Evolutionary conservation across 192 early-diverging fungal species (phyloP).

Genomic region (Backusella sp.): DNA sequence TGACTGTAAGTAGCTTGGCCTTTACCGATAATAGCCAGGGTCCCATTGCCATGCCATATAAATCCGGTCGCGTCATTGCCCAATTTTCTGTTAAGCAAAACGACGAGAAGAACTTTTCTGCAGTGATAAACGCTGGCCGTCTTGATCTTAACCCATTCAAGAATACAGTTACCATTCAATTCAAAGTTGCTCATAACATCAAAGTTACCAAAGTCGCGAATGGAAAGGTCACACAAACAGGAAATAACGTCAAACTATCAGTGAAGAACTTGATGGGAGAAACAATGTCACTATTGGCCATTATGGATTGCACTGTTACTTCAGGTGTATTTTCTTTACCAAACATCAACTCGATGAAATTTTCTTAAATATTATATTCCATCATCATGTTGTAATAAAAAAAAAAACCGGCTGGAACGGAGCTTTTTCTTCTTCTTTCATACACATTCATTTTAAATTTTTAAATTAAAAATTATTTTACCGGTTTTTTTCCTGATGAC

Average conservation of each 20-base stretch:
- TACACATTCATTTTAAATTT: not conserved
- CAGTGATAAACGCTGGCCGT: conserved; percentile 24
- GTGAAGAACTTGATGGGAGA: conserved; percentile 14
- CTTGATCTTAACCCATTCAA: conserved; percentile 15
- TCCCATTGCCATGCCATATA: conserved; percentile 16
- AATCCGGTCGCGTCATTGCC: conserved; percentile 1
- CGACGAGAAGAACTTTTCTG: not conserved
- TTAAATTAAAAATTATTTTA: not conserved
- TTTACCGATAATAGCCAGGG: not conserved
- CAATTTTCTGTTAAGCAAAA: conserved; percentile 13
- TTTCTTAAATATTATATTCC: not conserved
- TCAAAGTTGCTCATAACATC: conserved; percentile 12
- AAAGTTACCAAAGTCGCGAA: conserved; percentile 3
- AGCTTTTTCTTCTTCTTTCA: not conserved
- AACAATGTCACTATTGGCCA: conserved; percentile 17
- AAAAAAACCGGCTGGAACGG: not conserved
- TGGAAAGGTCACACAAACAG: conserved; percentile 5
- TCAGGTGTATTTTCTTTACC: conserved; percentile 15
- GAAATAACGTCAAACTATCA: conserved; percentile 8
- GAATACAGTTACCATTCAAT: conserved; percentile 3
- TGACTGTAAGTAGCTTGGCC: not conserved
- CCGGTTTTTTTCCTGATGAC: not conserved
- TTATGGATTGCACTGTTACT: not conserved
- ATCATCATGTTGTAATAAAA: conserved; percentile 4
- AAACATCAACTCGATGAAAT: not conserved